Base-by-base conservation (phyloP, 2,329 filamentous ascomycete genomes). In the Epichloe sibirici region DNA sequence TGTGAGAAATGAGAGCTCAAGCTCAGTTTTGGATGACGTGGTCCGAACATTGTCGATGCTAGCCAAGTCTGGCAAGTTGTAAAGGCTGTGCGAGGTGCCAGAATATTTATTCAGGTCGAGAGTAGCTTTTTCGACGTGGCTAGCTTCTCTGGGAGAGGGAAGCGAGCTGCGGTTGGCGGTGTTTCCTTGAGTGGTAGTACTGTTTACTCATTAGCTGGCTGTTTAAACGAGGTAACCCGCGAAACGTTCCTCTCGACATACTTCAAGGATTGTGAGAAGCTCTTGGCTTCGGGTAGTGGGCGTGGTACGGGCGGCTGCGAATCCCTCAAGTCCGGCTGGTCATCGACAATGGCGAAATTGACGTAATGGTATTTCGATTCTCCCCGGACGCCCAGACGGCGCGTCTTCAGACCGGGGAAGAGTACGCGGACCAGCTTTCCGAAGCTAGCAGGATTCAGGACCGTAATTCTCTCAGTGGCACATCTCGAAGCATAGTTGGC, bases 361-460 rank as follows among this genome's bases (percentile, higher is more conserved):
- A 85, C 81, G 63, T 98, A 98, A 69, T 98, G 93, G 67, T 98
- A 98, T 66, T 98, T 98, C 13, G 93, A 98, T 71, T 97, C 91
- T 57, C 93, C 93, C 51, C 93, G 83, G 46, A 97, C 90, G 57
- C 93, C 93, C 12, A 98, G 76, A 57, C 93, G 81, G 54, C 93
- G 80, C 35, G 93, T 98, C 69, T 95, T 91, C 23, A 98, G 84
- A 43, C 90, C 91, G 0, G 93, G 91, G 61, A 97, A 98, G 49
- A 98, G 86, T 40, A 98, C 91, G 35, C 93, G 83, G 37, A 98
- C 93, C 44, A 98, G 80, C 69, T 98, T 98, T 53, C 93, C 93
- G 69, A 98, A 98, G 31, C 91, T 97, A 9, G 93, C 93, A 43
- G 93, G 93, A 64, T 98, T 98, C 53, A 98, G 72, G 9, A 95